Evolutionary conservation across 192 early-diverging fungal genomes (phyloP).

Genomic region (Coemansia sp.): DNA sequence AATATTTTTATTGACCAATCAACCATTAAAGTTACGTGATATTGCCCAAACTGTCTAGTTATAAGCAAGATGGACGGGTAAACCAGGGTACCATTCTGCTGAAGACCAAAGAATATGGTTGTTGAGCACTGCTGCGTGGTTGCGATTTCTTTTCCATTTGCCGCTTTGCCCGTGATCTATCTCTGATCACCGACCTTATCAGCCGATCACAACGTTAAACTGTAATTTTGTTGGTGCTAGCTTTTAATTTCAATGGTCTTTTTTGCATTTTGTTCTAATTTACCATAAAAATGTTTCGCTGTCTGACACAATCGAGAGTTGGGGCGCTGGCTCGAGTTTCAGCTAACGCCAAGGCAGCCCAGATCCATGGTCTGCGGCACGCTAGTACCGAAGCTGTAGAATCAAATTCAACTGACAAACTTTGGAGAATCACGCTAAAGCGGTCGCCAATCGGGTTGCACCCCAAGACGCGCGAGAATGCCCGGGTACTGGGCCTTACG

Average conservation of each 20-base stretch:
- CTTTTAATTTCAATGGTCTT: background rate
- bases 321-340: background rate
- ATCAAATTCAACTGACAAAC: conserved; percentile 15
- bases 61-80: too few species aligned
- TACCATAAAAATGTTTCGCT: conserved; percentile 18
- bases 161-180: too few species aligned
- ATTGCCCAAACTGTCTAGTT: background rate
- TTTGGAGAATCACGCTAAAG: conserved; percentile 63
- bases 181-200: too few species aligned
- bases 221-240: background rate
- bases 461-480: conserved; percentile 51
- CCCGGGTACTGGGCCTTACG: conserved; percentile 56
- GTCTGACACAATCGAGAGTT: conserved; percentile 9
- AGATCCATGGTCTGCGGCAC: background rate
- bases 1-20: background rate
- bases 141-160: too few species aligned
- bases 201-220: too few species aligned
- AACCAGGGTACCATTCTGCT: too few species aligned
- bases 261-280: conserved; percentile 4
- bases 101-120: too few species aligned
- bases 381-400: conserved; percentile 1
- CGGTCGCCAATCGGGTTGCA: conserved; percentile 63
- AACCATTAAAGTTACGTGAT: background rate
- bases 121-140: too few species aligned
- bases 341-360: background rate